These are phyloP conservation scores for Boletus reticulatus DNA, from an alignment of 768 basidiomycete species.

Conservation along the genomic window DNA sequence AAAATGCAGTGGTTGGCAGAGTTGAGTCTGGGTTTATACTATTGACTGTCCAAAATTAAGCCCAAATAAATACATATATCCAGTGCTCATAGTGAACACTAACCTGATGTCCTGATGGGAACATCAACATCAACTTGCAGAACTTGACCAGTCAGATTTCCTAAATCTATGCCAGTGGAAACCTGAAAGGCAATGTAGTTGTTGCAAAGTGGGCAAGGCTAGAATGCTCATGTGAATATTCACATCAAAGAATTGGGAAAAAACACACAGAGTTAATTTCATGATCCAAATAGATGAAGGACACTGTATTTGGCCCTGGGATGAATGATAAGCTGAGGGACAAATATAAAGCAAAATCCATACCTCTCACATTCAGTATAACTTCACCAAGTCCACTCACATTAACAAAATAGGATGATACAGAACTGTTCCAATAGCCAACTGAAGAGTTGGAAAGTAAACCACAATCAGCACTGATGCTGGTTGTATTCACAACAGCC, in stretches of 20 bases:
- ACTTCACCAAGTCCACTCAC: constrained; percentile 6
- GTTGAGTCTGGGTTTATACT: too few relatives aligned
- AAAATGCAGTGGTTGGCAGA: too few relatives aligned
- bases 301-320: background rate
- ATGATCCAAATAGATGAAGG: background rate
- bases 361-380: background rate
- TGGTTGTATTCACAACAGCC: constrained; percentile 17
- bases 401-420: background rate
- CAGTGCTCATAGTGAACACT: too few relatives aligned
- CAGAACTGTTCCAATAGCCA: background rate
- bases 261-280: background rate
- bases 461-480: constrained; percentile 14
- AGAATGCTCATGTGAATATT: background rate
- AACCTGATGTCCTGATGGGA: too few relatives aligned
- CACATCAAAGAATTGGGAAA: background rate
- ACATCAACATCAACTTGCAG: too few relatives aligned
- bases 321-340: background rate
- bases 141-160: too few relatives aligned
- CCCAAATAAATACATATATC: too few relatives aligned
- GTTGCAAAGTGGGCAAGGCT: too few relatives aligned
- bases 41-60: too few relatives aligned
- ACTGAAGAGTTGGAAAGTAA: constrained; percentile 6
- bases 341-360: background rate
- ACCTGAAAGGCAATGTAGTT: too few relatives aligned
- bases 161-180: too few relatives aligned